These are phyloP conservation scores for Lathyrus aphaca DNA, from an alignment of 306 rosid species.

Conservation along the genomic window DNA sequence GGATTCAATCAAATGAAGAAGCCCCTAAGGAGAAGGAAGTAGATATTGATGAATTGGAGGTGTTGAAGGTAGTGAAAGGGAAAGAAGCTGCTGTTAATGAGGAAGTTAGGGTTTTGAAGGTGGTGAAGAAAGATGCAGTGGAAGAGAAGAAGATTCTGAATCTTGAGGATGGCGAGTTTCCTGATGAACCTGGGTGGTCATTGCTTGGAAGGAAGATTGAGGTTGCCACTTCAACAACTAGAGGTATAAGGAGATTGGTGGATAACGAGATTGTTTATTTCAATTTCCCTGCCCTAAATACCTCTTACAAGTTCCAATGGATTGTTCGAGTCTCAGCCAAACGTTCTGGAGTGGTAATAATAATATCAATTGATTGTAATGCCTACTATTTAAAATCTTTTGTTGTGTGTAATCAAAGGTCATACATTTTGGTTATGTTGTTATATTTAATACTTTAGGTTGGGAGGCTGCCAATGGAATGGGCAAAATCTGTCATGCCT, in stretches of 20 bases:
- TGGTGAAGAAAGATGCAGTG: constrained; percentile 28
- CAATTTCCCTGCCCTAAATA: constrained; percentile 41
- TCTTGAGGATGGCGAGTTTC: constrained; percentile 76
- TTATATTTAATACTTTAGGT: no score
- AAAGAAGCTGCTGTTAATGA: background rate
- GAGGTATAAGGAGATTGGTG: constrained; percentile 58
- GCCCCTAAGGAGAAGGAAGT: no score
- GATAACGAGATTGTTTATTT: constrained; percentile 83
- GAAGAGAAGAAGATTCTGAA: constrained; percentile 34
- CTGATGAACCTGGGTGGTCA: constrained; percentile 60
- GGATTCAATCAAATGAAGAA: no score
- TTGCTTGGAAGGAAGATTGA: constrained; percentile 68
- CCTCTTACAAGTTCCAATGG: constrained; percentile 48
- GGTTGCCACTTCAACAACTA: constrained; percentile 62
- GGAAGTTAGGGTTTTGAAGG: constrained; percentile 5
- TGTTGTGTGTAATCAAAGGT: no score
- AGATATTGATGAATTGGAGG: no score
- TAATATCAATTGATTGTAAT: background rate
- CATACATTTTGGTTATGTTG: no score
- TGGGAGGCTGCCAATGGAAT: no score
- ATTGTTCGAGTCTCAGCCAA: constrained; percentile 79
- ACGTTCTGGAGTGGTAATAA: constrained; percentile 64
- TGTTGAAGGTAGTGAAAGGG: no score
- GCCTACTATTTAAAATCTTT: background rate
- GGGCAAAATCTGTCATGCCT: no score